Evolutionary conservation across 805 yeast species (phyloP).

Genomic region (Cyberlindnera lachancei): DNA sequence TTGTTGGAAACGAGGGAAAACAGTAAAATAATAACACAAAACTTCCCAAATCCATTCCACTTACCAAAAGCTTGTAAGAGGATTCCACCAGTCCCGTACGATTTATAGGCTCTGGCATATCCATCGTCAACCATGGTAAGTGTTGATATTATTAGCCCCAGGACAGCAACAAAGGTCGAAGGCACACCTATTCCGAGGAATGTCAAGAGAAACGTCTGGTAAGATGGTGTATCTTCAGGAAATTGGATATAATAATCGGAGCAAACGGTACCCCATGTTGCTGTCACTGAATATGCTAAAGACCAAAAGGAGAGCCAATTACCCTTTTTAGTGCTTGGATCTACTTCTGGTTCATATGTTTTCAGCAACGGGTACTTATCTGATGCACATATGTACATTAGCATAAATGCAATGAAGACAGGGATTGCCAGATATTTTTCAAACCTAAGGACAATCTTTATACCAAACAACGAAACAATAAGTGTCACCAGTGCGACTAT

Average conservation of each 20-base stretch:
- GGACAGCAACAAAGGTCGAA: conserved; percentile 64
- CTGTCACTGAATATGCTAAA: conserved; percentile 67
- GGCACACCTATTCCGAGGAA: conserved; percentile 63
- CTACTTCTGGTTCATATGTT: conserved; percentile 23
- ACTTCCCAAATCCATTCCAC: conserved; percentile 75
- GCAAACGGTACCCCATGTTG: conserved; percentile 86
- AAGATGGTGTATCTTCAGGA: conserved; percentile 61
- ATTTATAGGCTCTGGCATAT: conserved; percentile 51
- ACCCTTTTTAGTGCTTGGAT: conserved; percentile 43
- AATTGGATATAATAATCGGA: conserved; percentile 77
- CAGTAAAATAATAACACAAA: conserved; percentile 60
- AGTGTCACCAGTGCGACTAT: conserved; percentile 60
- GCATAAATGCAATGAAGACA: conserved; percentile 55
- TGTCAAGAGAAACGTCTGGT: conserved; percentile 49
- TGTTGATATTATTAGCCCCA: conserved; percentile 60
- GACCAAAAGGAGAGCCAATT: conserved; percentile 70
- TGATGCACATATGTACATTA: conserved; percentile 59
- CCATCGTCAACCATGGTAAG: conserved; percentile 49
- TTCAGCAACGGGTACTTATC: conserved; percentile 32
- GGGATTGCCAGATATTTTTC: conserved; percentile 66
- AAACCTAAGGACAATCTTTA: conserved; percentile 56
- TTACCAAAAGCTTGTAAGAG: conserved; percentile 54
- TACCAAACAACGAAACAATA: conserved; percentile 69
- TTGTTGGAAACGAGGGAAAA: conserved; percentile 78
- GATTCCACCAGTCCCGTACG: conserved; percentile 69